These are phyloP conservation scores for Eleusine coracana DNA, from an alignment of 176 grass and related monocot species.

Conservation along the genomic window DNA sequence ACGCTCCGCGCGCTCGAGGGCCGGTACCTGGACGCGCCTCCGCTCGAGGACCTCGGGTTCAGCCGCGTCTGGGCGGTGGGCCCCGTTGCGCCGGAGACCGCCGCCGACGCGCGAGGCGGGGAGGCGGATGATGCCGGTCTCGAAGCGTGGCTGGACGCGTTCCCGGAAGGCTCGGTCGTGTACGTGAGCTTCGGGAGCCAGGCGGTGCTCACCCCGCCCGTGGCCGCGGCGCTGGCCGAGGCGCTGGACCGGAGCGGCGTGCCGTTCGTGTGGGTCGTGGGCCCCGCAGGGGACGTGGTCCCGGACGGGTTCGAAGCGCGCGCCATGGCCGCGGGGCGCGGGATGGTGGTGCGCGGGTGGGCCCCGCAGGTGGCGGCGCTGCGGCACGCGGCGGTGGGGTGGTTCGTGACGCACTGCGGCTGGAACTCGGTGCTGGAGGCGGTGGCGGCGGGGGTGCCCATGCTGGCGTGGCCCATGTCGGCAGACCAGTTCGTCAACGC, in stretches of 20 bases:
- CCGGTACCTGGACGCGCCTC: constrained; percentile 37
- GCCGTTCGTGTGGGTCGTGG: constrained; percentile 69
- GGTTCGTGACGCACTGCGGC: constrained; percentile 72
- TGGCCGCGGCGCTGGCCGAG: constrained; percentile 47
- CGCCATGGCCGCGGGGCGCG: constrained; percentile 26
- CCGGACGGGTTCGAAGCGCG: constrained; percentile 63
- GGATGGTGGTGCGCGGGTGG: constrained; percentile 64
- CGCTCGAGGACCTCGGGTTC: constrained; percentile 56
- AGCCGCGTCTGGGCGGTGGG: constrained; percentile 55
- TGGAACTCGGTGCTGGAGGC: constrained; percentile 77
- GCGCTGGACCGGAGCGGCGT: constrained; percentile 61
- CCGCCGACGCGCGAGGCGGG: constrained; percentile 19
- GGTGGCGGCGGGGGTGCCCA: constrained; percentile 60
- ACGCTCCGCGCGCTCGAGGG: constrained; percentile 50
- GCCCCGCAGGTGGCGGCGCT: constrained; percentile 70
- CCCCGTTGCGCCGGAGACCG: constrained; percentile 42
- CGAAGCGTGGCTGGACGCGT: constrained; percentile 57
- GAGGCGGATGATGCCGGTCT: neutral
- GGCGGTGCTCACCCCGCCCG: constrained; percentile 35
- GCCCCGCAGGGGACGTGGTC: constrained; percentile 23
- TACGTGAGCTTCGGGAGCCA: constrained; percentile 72
- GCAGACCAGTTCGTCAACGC: constrained; percentile 81
- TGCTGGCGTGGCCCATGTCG: constrained; percentile 74
- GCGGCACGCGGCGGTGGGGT: constrained; percentile 61
- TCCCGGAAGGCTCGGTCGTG: constrained; percentile 50